phyloP scores from a whole-genome alignment of 2,329 filamentous ascomycete genomes.

The Dactylellina parvicollis region DNA sequence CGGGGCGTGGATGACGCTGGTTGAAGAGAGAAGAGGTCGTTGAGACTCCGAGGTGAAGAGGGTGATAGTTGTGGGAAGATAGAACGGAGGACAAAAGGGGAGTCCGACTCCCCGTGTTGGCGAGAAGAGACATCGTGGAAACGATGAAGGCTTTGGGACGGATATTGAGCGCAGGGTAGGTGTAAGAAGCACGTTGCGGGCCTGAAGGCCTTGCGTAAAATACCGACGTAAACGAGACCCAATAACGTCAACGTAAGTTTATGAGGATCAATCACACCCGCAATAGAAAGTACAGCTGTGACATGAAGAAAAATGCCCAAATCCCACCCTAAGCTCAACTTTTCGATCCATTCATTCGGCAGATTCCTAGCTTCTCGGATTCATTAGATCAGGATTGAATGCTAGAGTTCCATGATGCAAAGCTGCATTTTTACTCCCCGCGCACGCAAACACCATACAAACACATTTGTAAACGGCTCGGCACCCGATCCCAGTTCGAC shows the following conservation, averaged over 20 bases:
- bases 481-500: background rate
- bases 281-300: background rate
- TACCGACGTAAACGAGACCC: constrained; percentile 1
- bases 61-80: constrained; percentile 22
- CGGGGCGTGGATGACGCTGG: constrained; percentile 25
- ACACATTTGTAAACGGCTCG: background rate
- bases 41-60: constrained; percentile 4
- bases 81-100: constrained; percentile 23
- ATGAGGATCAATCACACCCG: background rate
- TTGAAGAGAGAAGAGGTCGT: constrained; percentile 10
- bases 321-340: background rate
- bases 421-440: background rate
- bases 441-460: background rate
- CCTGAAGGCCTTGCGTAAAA: constrained; percentile 6
- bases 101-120: constrained; percentile 18
- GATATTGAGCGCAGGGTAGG: background rate
- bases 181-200: background rate
- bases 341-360: background rate
- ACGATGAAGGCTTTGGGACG: background rate
- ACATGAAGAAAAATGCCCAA: background rate
- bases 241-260: background rate
- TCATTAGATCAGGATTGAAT: constrained; percentile 4
- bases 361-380: constrained; percentile 23
- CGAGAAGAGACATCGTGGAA: constrained; percentile 17
- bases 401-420: constrained; percentile 29